Conservation (phyloP, 306 rosid species). For the Lathyrus tuberosus region DNA sequence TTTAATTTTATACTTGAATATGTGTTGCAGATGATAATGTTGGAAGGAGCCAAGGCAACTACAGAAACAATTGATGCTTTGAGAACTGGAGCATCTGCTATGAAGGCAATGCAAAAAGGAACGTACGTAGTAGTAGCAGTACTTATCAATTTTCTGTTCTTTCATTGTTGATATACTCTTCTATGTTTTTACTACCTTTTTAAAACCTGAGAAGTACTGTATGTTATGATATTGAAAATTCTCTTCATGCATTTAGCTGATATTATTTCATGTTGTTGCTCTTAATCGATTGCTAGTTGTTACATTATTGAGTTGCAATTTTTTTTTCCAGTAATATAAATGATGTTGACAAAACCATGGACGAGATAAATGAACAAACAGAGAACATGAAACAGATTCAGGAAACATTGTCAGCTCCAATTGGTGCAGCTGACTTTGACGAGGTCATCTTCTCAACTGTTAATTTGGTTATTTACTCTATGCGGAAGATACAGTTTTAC, state of each 20-base stretch:
- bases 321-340: constrained; percentile 73
- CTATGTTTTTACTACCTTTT: constrained; percentile 8
- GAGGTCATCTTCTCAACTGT: constrained; percentile 59
- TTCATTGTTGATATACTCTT: constrained; percentile 10
- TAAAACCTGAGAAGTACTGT: constrained; percentile 2
- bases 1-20: constrained; percentile 26
- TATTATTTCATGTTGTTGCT: constrained; percentile 3
- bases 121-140: constrained; percentile 52
- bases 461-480: not conserved
- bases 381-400: constrained; percentile 99
- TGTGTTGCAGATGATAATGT: constrained; percentile 86
- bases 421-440: constrained; percentile 88
- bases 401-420: constrained; percentile 90
- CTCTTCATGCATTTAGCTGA: constrained; percentile 5
- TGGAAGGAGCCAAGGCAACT: constrained; percentile 98
- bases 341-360: constrained; percentile 99
- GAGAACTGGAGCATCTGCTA: constrained; percentile 96
- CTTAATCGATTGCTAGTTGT: constrained; percentile 19
- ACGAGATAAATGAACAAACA: constrained; percentile 94
- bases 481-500: not conserved
- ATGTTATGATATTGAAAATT: not conserved
- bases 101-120: constrained; percentile 99
- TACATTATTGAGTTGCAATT: constrained; percentile 30
- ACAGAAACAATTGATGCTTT: constrained; percentile 98
- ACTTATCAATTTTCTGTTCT: constrained; percentile 10